Conservation (phyloP, 2,329 filamentous ascomycete species). For the Pezicula carpinea region DNA sequence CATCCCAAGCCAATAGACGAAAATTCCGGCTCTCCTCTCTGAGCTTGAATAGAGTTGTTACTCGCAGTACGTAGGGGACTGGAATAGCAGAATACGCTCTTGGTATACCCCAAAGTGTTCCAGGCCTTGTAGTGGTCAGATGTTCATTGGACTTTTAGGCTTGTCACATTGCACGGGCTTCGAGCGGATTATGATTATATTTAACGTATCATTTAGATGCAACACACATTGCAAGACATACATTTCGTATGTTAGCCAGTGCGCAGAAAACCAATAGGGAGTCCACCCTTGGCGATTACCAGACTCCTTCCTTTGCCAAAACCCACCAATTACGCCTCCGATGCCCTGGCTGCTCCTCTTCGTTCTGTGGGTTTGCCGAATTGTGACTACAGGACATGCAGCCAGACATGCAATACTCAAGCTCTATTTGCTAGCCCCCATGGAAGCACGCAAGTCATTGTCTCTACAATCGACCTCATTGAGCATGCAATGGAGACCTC, state of each 20-base stretch:
- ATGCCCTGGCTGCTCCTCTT: not conserved
- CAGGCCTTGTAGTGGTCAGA: not conserved
- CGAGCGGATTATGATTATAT: not conserved
- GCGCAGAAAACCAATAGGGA: no score
- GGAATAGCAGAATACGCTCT: no score
- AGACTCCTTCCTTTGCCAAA: not conserved
- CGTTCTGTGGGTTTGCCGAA: not conserved
- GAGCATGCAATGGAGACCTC: not conserved
- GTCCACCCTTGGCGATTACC: no score
- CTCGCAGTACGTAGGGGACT: no score
- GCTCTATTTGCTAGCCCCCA: not conserved
- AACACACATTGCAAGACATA: no score
- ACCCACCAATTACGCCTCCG: not conserved
- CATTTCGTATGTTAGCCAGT: not conserved
- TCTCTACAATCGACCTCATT: conserved; percentile 1
- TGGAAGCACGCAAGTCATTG: not conserved
- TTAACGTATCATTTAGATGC: not conserved
- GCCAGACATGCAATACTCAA: not conserved
- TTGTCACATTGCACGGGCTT: not conserved
- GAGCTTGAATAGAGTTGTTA: not conserved
- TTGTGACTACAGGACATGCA: not conserved
- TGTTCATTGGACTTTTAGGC: not conserved
- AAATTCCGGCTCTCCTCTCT: not conserved
- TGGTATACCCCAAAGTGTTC: not conserved
- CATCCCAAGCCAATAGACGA: not conserved